Conservation (phyloP, 805 yeast genomes). For the Lipomyces chichibuensis region DNA sequence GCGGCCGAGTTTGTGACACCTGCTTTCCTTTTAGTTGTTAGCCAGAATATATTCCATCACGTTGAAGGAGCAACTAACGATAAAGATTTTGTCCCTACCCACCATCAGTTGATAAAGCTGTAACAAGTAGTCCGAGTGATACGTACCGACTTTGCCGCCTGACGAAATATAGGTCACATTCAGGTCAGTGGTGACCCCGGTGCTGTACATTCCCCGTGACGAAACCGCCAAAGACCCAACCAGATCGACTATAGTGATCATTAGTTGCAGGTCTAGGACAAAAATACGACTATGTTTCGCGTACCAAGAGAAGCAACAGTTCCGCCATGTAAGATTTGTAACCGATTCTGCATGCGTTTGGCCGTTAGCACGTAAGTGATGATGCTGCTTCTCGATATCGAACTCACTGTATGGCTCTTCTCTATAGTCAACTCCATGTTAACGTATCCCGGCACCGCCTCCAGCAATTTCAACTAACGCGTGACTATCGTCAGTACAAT, state of each 20-base stretch:
- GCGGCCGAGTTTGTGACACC: constrained; percentile 46
- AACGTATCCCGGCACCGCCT: constrained; percentile 45
- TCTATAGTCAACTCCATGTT: constrained; percentile 43
- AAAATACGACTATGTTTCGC: not conserved
- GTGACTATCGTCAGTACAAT: not conserved
- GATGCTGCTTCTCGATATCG: not conserved
- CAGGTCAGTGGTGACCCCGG: constrained; percentile 52
- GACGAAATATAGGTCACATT: constrained; percentile 47
- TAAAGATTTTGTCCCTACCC: constrained; percentile 32
- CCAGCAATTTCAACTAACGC: constrained; percentile 39
- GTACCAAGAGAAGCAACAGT: constrained; percentile 44
- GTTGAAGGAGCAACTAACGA: constrained; percentile 22
- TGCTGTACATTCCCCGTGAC: constrained; percentile 48
- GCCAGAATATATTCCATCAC: not conserved
- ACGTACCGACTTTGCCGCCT: constrained; percentile 45
- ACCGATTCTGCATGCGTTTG: constrained; percentile 43
- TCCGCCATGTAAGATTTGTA: constrained; percentile 50
- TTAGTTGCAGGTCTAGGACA: not conserved
- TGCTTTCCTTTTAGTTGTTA: constrained; percentile 36
- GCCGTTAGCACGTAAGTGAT: not conserved
- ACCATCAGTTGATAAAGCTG: not conserved
- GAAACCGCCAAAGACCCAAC: constrained; percentile 52
- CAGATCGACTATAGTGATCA: constrained; percentile 43
- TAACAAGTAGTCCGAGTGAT: not conserved
- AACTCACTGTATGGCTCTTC: constrained; percentile 43